Evolutionary conservation across 164 flowering plant species (phyloP).

Genomic region (Magnolia sinica): DNA sequence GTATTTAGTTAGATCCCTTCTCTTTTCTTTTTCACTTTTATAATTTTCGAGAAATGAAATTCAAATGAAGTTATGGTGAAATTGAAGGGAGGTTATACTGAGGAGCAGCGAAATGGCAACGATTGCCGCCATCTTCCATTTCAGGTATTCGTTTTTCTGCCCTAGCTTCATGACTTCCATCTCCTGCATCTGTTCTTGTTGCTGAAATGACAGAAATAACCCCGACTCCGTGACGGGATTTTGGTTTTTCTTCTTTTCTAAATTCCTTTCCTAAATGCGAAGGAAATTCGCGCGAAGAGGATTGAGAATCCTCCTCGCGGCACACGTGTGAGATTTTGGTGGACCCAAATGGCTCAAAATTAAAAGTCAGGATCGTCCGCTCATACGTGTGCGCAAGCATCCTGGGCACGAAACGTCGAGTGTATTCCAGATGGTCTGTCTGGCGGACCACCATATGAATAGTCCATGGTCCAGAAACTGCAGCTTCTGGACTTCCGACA

Average conservation of each 20-base stretch:
- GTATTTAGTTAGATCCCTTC: not conserved
- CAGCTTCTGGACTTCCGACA: too few species aligned
- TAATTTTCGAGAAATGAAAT: not conserved
- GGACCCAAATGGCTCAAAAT: too few species aligned
- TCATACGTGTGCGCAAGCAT: too few species aligned
- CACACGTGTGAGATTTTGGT: too few species aligned
- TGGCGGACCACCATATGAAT: too few species aligned
- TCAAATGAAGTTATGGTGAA: not conserved
- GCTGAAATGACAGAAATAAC: not conserved
- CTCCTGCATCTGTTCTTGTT: not conserved
- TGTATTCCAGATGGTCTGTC: too few species aligned
- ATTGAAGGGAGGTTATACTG: constrained; percentile 59
- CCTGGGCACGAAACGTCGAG: too few species aligned
- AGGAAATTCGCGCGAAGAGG: too few species aligned
- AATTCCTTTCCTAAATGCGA: not conserved
- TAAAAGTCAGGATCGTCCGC: too few species aligned
- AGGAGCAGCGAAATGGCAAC: constrained; percentile 79
- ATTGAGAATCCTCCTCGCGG: too few species aligned
- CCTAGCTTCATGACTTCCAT: not conserved
- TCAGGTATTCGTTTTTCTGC: constrained; percentile 41
- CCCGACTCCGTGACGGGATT: not conserved
- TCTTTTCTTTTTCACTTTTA: not conserved
- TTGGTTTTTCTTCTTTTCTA: not conserved
- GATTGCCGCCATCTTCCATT: constrained; percentile 67
- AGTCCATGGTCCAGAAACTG: too few species aligned